A percentile compares a stretch with the other conserved stretches of the same genome.
These are phyloP conservation scores for Halophytophthora batemanensis DNA, from an alignment of 352 stramenopile genomes.

Conservation along the genomic window DNA sequence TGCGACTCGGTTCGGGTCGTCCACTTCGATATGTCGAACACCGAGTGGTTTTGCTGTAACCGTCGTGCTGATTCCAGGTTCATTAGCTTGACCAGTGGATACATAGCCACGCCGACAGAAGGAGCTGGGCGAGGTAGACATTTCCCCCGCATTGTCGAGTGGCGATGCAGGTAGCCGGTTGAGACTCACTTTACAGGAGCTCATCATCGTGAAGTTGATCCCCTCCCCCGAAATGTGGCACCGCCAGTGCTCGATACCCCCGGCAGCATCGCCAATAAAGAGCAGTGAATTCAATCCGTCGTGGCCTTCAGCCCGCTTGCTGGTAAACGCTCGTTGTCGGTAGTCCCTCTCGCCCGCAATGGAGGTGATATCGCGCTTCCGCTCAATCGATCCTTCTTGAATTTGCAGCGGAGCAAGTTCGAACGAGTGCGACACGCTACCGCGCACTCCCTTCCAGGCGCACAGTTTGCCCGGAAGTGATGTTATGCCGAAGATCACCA, in stretches of 20 bases:
- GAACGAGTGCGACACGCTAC: conserved; percentile 34
- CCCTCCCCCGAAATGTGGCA: conserved; percentile 45
- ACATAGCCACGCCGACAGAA: conserved; percentile 41
- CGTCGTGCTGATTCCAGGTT: conserved; percentile 4
- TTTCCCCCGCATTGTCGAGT: conserved; percentile 1
- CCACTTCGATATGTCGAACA: conserved; percentile 76
- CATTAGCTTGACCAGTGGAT: conserved; percentile 12
- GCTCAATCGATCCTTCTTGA: conserved; percentile 38
- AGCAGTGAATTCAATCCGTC: conserved; percentile 68
- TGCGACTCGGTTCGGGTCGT: conserved; percentile 80
- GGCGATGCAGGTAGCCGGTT: conserved; percentile 6
- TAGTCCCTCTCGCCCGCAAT: conserved; percentile 80
- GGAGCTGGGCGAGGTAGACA: conserved; percentile 5
- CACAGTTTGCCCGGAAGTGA: conserved; percentile 45
- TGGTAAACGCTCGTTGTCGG: conserved; percentile 73
- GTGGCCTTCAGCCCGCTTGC: conserved; percentile 24
- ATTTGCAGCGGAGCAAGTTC: conserved; percentile 50
- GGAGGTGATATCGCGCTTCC: conserved; percentile 63
- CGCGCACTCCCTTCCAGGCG: conserved; percentile 61
- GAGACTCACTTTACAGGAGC: conserved; percentile 23
- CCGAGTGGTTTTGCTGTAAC: conserved; percentile 8
- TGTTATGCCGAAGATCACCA: conserved; percentile 66
- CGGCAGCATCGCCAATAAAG: conserved; percentile 61
- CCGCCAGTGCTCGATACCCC: conserved; percentile 72
- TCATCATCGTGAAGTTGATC: conserved; percentile 80